Evolutionary conservation across 2,329 filamentous ascomycete species (phyloP), one percentile per base, ranked within the genome.

Genomic region (Neonectria sp.): DNA sequence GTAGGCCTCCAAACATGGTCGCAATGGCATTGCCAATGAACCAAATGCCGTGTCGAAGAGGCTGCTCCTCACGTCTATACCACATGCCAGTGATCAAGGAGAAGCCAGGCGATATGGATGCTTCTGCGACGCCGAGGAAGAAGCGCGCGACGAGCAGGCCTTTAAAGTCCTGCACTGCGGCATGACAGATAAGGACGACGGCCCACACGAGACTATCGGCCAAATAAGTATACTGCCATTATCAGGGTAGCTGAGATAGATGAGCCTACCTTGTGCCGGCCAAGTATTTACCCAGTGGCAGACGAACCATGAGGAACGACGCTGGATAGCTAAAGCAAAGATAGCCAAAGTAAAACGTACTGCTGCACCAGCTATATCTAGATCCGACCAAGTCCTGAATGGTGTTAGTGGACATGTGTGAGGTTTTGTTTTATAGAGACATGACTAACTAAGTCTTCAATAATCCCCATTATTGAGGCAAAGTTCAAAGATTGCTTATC

Each of bases 401-500:
- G 0, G 3, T 13, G 53, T 73, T 1, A 73, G 67, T 17, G 5
- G 1, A 9, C 9, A 21, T 15, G 2, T 24, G 0, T 1, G 2
- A 6, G 3, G 12, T 3, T 3, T 0, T 17, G 0, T 3, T 3
- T 0, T 17, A 0, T 25, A 1, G 1, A 0, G 0, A 4, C 3
- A 1, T 6, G 3, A 52, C 64, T 37, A 2, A 73, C 71, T 7
- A 74, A 17, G 9, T 74, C 70, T 0, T 70, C 62, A 7, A 74
- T 74, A 9, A 74, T 71, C 3, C 72, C 72, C 72, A 74, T 74
- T 17, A 74, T 74, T 0, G 72, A 74, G 2, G 72, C 46, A 62
- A 74, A 74, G 55, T 74, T 74, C 2, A 74, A 40, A 0, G 72
- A 74, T 15, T 74, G 72, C 27, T 74, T 74, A 8, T 74, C 72